Percentiles rank a stretch among this genome's conserved stretches.
phyloP scores from a whole-genome alignment of 2,329 filamentous ascomycete genomes.

The Claviceps spartinae region DNA sequence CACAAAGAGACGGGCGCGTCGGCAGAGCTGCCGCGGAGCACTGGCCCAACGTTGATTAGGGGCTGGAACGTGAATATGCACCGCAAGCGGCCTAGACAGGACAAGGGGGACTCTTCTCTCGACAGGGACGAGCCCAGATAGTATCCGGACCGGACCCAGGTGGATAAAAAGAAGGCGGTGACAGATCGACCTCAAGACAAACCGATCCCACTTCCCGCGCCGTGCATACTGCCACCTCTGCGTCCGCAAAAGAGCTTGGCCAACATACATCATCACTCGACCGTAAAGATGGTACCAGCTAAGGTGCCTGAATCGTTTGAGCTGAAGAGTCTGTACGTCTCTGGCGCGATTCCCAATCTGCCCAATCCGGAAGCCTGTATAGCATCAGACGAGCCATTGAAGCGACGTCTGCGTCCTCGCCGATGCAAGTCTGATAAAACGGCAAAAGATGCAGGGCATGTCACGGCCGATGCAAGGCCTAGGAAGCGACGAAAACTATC shows the following conservation, averaged over 20 bases:
- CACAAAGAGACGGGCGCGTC: slow-evolving; percentile 44
- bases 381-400: slow-evolving; percentile 4
- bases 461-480: background rate
- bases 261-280: slow-evolving; percentile 3
- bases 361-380: slow-evolving; percentile 7
- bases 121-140: slow-evolving; percentile 27
- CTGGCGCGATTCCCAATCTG: slow-evolving; percentile 10
- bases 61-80: slow-evolving; percentile 39
- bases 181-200: background rate
- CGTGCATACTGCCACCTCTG: slow-evolving; percentile 4
- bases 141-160: slow-evolving; percentile 17
- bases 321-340: slow-evolving; percentile 6
- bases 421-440: background rate
- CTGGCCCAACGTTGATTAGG: slow-evolving; percentile 41
- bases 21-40: slow-evolving; percentile 37
- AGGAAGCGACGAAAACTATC: background rate
- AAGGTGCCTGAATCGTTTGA: slow-evolving; percentile 4
- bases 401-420: slow-evolving; percentile 6
- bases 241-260: slow-evolving; percentile 1
- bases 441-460: background rate
- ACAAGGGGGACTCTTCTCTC: slow-evolving; percentile 17
- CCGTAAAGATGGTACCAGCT: slow-evolving; percentile 8
- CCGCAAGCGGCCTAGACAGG: slow-evolving; percentile 23
- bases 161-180: slow-evolving; percentile 7
- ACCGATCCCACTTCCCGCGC: slow-evolving; percentile 2